A percentile compares a stretch with the other conserved stretches of the same genome.
Evolutionary conservation across 306 rosid genomes (phyloP).

Genomic region (Citrullus colocynthis): DNA sequence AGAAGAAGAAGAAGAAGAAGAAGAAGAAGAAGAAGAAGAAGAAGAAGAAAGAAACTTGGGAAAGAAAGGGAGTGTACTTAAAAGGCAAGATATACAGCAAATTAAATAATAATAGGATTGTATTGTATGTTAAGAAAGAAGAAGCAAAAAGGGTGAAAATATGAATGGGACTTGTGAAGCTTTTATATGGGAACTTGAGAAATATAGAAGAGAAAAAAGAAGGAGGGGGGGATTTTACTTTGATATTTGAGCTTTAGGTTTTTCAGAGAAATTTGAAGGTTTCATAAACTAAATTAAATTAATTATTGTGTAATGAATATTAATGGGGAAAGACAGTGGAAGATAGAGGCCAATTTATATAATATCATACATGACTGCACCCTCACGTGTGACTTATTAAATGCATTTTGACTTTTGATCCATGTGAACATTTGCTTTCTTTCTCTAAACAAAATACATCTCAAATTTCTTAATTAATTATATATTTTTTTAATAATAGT

Average conservation of each 20-base stretch:
- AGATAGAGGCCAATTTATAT: not conserved
- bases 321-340: slow-evolving; percentile 7
- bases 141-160: not conserved
- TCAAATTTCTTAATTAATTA: too few species aligned
- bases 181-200: not conserved
- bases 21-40: slow-evolving; percentile 12
- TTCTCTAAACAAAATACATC: too few species aligned
- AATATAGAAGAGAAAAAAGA: not conserved
- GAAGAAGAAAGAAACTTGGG: slow-evolving; percentile 24
- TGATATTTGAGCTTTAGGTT: not conserved
- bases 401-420: slow-evolving; percentile 69
- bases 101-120: not conserved
- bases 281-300: slow-evolving; percentile 10
- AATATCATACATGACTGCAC: slow-evolving; percentile 12
- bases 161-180: not conserved
- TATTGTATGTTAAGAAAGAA: slow-evolving; percentile 22
- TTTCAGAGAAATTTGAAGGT: not conserved
- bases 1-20: not conserved
- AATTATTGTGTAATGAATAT: not conserved
- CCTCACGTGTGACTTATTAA: slow-evolving; percentile 73
- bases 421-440: slow-evolving; percentile 61
- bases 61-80: slow-evolving; percentile 37
- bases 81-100: slow-evolving; percentile 45
- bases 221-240: not conserved
- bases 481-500: too few species aligned